Conservation (phyloP, 352 stramenopile genomes). For the Poterioochromonas sp. region DNA sequence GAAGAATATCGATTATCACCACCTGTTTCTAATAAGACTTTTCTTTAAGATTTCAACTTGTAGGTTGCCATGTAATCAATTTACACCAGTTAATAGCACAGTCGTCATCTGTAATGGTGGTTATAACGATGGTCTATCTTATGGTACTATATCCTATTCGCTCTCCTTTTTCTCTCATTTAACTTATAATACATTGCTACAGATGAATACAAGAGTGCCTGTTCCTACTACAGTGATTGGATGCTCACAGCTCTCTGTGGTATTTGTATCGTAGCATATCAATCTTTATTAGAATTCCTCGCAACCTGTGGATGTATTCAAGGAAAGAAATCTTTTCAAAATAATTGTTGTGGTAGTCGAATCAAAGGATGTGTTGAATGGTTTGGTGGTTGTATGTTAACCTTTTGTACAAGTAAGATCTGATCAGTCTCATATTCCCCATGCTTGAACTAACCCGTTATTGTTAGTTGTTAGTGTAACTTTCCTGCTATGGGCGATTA, state of each 20-base stretch:
- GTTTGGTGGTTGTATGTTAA: background rate
- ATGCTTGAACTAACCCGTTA: background rate
- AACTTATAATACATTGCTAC: background rate
- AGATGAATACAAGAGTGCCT: background rate
- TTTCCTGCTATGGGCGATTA: background rate
- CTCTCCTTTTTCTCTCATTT: background rate
- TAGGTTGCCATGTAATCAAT: background rate
- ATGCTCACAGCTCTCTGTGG: background rate
- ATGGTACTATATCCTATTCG: background rate
- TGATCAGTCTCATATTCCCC: background rate
- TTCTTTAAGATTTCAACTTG: background rate
- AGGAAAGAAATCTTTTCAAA: background rate
- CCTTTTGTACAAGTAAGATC: background rate
- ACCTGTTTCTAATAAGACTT: background rate
- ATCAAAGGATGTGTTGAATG: background rate
- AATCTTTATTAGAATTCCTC: conserved; percentile 3
- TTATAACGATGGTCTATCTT: conserved; percentile 5
- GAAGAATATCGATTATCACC: no score
- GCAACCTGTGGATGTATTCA: conserved; percentile 12
- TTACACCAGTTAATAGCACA: background rate
- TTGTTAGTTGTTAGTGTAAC: background rate
- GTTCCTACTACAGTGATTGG: background rate
- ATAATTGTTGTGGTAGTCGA: background rate
- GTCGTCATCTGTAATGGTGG: background rate
- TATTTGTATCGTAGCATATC: background rate